Evolutionary conservation across 116 monocot genomes (phyloP).

Genomic region (Thalassia testudinum): DNA sequence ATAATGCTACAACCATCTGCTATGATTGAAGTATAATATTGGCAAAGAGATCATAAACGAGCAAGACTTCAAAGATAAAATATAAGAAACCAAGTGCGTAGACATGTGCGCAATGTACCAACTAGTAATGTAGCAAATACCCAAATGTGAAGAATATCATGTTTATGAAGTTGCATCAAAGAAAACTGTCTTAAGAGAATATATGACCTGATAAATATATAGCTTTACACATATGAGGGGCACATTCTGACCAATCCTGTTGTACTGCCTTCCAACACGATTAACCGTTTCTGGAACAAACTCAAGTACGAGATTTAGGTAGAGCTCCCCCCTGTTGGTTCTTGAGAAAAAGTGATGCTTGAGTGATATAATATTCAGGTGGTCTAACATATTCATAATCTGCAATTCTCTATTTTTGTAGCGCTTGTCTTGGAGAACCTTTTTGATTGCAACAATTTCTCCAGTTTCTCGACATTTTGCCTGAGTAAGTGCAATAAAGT

Average conservation of each 20-base stretch:
- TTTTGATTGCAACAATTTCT: conserved; percentile 80
- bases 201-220: conserved; percentile 76
- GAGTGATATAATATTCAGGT: conserved; percentile 62
- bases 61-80: too few relatives aligned
- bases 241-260: conserved; percentile 40
- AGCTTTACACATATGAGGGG: conserved; percentile 70
- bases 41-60: too few relatives aligned
- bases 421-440: conserved; percentile 79
- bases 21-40: too few relatives aligned
- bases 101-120: too few relatives aligned
- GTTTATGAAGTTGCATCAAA: too few relatives aligned
- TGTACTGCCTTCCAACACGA: conserved; percentile 40
- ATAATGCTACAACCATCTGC: too few relatives aligned
- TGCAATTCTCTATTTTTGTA: conserved; percentile 82
- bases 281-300: conserved; percentile 82
- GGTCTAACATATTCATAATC: conserved; percentile 75
- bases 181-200: too few relatives aligned
- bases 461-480: conserved; percentile 81
- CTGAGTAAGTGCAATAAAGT: conserved; percentile 13
- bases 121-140: too few relatives aligned
- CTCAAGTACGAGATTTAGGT: conserved; percentile 77
- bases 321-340: conserved; percentile 38
- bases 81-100: too few relatives aligned
- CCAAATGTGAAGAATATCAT: too few relatives aligned
- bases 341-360: conserved; percentile 66